Evolutionary conservation across 2,329 filamentous ascomycete species (phyloP), one percentile per base, ranked within the genome.

Genomic region (Nigrospora osmanthi): DNA sequence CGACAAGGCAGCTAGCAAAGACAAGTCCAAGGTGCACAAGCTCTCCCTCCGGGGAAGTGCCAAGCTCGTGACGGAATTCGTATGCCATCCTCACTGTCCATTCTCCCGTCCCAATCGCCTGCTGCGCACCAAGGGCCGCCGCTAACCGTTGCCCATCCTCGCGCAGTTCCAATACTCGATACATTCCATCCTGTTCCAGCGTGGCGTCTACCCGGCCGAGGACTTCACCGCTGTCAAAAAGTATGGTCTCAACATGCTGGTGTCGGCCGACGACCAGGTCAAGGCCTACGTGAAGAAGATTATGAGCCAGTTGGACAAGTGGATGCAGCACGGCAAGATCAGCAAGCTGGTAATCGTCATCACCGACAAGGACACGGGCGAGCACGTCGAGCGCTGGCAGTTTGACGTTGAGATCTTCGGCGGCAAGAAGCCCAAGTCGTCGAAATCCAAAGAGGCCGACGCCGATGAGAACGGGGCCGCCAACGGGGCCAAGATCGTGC

Each of bases 211-310:
- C 66, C 93, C 93, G 23, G 89, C 93, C 43, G 93, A 98, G 61
- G 93, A 98, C 71, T 98, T 98, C 63, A 88, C 87, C 54, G 85
- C 89, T 35, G 90, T 98, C 60, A 98, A 98, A 72, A 98, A 98
- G 71, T 98, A 98, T 84, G 93, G 93, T 58, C 80, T 98, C 58
- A 97, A 95, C 59, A 95, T 96, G 89, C 86, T 95, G 58, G 90
- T 97, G 42, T 94, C 91, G 31, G 81, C 89, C 52, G 93, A 98
- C 64, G 93, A 97, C 71, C 91, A 98, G 70, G 93, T 98, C 62
- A 95, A 95, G 68, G 89, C 90, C 31, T 98, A 98, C 70, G 95
- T 98, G 74, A 96, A 95, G 68, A 95, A 94, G 70, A 97, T 98
- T 71, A 98, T 96, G 90, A 84, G 83, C 28, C 93, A 98, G 68